phyloP scores from a whole-genome alignment of 2,329 filamentous ascomycete genomes.

The Lizonia empirigonia region DNA sequence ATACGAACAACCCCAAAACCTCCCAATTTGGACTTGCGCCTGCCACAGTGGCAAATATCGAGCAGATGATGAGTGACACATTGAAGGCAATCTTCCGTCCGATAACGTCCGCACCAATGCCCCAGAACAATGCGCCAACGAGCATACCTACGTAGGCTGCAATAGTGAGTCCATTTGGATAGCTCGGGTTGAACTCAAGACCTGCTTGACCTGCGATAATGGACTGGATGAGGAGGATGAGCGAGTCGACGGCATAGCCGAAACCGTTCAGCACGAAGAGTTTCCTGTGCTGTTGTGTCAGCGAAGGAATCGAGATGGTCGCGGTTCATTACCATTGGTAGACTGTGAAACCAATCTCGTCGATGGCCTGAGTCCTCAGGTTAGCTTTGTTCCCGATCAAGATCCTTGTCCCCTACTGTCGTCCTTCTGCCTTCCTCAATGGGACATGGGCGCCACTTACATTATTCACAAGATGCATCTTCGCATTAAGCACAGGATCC shows the following conservation, averaged over 20 bases:
- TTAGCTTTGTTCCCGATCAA: background rate
- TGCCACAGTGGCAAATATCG: conserved; percentile 66
- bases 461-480: conserved; percentile 73
- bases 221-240: conserved; percentile 65
- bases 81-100: conserved; percentile 73
- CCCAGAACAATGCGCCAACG: conserved; percentile 71
- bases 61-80: conserved; percentile 66
- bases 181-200: conserved; percentile 64
- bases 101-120: conserved; percentile 69
- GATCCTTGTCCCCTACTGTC: background rate
- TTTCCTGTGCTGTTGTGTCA: conserved; percentile 32
- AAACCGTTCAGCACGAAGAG: conserved; percentile 67
- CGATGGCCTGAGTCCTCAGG: conserved; percentile 49
- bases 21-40: conserved; percentile 71
- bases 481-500: conserved; percentile 66
- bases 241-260: conserved; percentile 64
- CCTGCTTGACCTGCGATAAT: conserved; percentile 65
- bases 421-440: background rate
- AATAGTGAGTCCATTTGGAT: conserved; percentile 63
- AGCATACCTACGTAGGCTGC: conserved; percentile 64
- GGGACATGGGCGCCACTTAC: conserved; percentile 47
- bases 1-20: conserved; percentile 67
- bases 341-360: conserved; percentile 59
- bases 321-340: conserved; percentile 55
- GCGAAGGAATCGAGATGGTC: background rate